These are phyloP conservation scores for Annulohypoxylon maeteangense DNA, from an alignment of 495 filamentous ascomycete species.

Conservation along the genomic window DNA sequence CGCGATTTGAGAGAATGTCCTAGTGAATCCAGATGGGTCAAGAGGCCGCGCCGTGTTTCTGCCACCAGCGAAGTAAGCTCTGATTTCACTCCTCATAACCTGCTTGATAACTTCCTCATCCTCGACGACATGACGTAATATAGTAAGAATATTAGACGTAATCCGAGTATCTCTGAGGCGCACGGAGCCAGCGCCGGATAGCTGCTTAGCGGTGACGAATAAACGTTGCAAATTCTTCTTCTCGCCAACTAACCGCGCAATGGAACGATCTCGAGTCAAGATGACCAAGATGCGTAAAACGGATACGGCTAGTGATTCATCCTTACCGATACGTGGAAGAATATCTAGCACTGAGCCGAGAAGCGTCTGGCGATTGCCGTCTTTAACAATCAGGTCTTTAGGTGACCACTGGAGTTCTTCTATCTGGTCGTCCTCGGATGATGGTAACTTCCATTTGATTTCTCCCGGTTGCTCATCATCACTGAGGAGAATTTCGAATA, in stretches of 20 bases:
- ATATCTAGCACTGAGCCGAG: conserved; percentile 82
- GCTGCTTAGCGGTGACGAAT: conserved; percentile 93
- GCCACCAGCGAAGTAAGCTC: conserved; percentile 69
- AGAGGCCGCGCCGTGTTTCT: conserved; percentile 67
- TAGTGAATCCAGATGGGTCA: conserved; percentile 78
- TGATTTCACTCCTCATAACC: conserved; percentile 93
- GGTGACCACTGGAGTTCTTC: conserved; percentile 66
- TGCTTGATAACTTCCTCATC: conserved; percentile 91
- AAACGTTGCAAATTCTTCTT: conserved; percentile 89
- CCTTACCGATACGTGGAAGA: conserved; percentile 85
- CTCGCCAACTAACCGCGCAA: conserved; percentile 81
- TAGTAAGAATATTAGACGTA: conserved; percentile 74
- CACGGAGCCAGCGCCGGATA: conserved; percentile 78
- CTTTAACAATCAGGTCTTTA: conserved; percentile 71
- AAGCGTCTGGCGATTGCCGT: conserved; percentile 72
- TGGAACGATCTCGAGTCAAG: conserved; percentile 78
- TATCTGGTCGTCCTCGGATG: conserved; percentile 62
- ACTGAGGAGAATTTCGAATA: conserved; percentile 87
- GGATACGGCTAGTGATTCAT: conserved; percentile 84
- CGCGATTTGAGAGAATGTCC: conserved; percentile 82
- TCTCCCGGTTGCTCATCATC: conserved; percentile 85
- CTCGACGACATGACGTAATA: conserved; percentile 92
- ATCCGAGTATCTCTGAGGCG: conserved; percentile 75
- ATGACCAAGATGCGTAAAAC: conserved; percentile 88
- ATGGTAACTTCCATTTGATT: conserved; percentile 76